Base-by-base conservation (phyloP, 192 early-diverging fungal genomes). In the Funneliformis mosseae region DNA sequence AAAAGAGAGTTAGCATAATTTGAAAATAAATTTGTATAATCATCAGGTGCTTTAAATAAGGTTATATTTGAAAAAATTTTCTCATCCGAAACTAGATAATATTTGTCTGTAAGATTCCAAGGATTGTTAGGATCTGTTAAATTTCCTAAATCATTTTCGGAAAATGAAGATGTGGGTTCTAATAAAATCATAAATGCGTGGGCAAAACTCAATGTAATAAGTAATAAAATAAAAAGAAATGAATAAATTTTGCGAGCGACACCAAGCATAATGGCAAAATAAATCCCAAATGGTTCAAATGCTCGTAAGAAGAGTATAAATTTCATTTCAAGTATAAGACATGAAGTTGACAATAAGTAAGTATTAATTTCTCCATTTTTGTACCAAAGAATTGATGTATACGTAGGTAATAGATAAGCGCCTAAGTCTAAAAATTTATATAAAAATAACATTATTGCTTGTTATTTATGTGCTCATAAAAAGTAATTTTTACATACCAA, bases 321-420 rank as follows among this genome's bases (percentile, higher is more conserved):
- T 46, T 72, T 72, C n/a, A 72, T 42, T 9, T 46, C 39, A 72
- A 72, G 70, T 16, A 72, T 9, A 41, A 72, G 39, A 42, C 11
- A 18, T 42, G 70, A 72, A 45, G n/a, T 25, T 42, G 70, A 41
- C 2, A 27, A 18, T 5, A 11, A 4, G 4, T 2, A 1, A 14
- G 69, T 2, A 43, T n/a, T 38, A 18, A 2, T 71, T 7, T 8
- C 69, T 12, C 38, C 11, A 8, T n/a, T 21, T 39, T 38, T 38
- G 12, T 12, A 12, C 69, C 69, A 71, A 7, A 38, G 5, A 8
- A n/a, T 5, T 2, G 33, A 38, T n/a, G 38, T 18, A 12, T 11
- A 7, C 0, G 11, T 38, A 43, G 43, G 9, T 5, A 39, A 38
- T 39, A 41, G 16, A 48, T 48, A 48, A 0, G 46, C 46, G 11